A percentile compares a stretch with the other conserved stretches of the same genome.
These are phyloP conservation scores for Yamadazyma takamatsuzukensis DNA, from an alignment of 805 yeast genomes.

Conservation along the genomic window DNA sequence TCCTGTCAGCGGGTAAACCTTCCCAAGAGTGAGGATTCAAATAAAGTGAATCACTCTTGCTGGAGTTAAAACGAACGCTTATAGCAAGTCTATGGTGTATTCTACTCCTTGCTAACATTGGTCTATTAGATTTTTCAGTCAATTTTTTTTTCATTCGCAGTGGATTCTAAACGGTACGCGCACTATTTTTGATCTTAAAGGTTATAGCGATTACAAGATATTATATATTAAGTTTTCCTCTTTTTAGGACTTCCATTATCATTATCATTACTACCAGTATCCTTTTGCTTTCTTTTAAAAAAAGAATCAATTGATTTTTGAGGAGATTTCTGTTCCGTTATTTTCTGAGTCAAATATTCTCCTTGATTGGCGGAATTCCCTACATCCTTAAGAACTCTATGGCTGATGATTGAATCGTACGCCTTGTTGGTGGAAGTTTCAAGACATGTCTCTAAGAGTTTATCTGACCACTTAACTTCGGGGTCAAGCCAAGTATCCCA, in stretches of 20 bases:
- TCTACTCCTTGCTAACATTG: neutral
- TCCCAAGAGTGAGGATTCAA: slow-evolving; percentile 69
- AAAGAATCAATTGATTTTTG: slow-evolving; percentile 26
- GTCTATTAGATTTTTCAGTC: too few species aligned
- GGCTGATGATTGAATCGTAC: slow-evolving; percentile 42
- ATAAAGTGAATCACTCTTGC: slow-evolving; percentile 30
- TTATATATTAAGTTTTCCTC: slow-evolving; percentile 4
- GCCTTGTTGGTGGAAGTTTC: slow-evolving; percentile 28
- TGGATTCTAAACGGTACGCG: neutral
- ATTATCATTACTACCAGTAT: too few species aligned
- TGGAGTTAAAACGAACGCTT: slow-evolving; percentile 10
- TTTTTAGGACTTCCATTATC: slow-evolving; percentile 2
- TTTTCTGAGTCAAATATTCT: slow-evolving; percentile 31
- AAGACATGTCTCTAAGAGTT: slow-evolving; percentile 37
- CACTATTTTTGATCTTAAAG: slow-evolving; percentile 2
- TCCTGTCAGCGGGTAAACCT: slow-evolving; percentile 60
- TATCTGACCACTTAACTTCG: slow-evolving; percentile 31
- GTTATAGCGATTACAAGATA: neutral
- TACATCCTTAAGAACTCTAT: slow-evolving; percentile 57
- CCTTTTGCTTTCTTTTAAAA: slow-evolving; percentile 14
- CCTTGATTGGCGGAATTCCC: slow-evolving; percentile 57
- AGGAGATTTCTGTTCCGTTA: slow-evolving; percentile 13
- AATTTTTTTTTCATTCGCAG: too few species aligned
- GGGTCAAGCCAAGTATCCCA: slow-evolving; percentile 67
- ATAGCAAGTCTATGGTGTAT: neutral